phyloP scores from a whole-genome alignment of 192 early-diverging fungal genomes.

The Backusella macrospora region DNA sequence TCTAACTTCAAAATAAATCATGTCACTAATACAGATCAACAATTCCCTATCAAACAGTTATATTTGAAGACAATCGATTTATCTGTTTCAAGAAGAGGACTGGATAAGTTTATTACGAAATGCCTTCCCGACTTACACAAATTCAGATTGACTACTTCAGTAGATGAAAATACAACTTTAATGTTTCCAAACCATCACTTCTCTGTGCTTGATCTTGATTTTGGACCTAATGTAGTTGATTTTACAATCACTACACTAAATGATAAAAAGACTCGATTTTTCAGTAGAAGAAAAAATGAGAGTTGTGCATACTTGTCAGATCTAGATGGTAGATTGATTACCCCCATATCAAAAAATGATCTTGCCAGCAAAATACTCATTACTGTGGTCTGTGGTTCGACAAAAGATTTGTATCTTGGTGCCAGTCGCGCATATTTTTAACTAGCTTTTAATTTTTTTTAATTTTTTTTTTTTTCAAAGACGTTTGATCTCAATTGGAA shows the following conservation, averaged over 20 bases:
- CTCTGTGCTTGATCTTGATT: background rate
- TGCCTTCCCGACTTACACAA: background rate
- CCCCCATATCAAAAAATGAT: background rate
- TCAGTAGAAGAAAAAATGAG: background rate
- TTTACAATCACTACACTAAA: background rate
- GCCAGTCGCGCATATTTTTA: background rate
- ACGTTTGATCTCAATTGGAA: no score
- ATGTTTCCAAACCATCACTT: background rate
- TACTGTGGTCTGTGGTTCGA: background rate
- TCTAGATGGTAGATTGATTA: background rate
- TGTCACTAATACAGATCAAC: background rate
- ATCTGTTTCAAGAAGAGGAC: background rate
- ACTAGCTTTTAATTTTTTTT: background rate
- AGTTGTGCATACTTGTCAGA: background rate
- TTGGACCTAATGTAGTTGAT: background rate
- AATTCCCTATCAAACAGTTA: background rate
- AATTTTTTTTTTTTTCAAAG: no score
- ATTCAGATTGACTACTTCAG: background rate
- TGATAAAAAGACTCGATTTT: background rate
- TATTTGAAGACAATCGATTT: background rate
- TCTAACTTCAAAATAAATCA: background rate
- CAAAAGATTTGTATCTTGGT: background rate
- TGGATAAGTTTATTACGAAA: background rate
- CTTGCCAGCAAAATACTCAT: background rate
- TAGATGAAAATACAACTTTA: background rate